Evolutionary conservation across 148 eudicot species (phyloP).

Genomic region (Chenopodium album): DNA sequence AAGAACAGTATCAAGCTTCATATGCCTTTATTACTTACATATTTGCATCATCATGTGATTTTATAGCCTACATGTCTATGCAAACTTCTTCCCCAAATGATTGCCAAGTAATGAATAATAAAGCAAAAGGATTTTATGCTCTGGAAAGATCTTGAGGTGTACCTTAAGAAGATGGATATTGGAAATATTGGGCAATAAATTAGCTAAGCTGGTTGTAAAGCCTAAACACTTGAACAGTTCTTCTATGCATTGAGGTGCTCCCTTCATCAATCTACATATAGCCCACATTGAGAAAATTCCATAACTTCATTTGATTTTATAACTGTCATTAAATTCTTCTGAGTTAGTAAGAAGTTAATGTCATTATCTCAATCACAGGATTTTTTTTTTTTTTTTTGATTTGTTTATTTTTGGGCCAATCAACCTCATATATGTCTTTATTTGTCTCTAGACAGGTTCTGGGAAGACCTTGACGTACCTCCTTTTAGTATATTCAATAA

Average conservation of each 20-base stretch:
- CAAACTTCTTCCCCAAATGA: neutral
- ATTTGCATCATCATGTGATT: too few relatives aligned
- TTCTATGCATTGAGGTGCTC: neutral
- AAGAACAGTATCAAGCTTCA: too few relatives aligned
- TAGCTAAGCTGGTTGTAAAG: neutral
- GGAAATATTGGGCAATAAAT: neutral
- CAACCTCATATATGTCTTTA: constrained; percentile 16
- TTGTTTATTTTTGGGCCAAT: neutral
- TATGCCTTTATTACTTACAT: too few relatives aligned
- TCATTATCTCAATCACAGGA: neutral
- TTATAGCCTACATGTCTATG: too few relatives aligned
- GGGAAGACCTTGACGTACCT: constrained; percentile 96
- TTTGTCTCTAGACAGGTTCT: constrained; percentile 83
- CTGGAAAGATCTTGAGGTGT: neutral
- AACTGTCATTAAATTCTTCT: neutral
- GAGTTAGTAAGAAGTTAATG: neutral
- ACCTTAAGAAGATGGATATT: neutral
- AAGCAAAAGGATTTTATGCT: neutral
- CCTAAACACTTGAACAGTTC: neutral
- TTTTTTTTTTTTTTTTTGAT: neutral
- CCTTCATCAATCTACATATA: neutral
- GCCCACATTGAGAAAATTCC: neutral
- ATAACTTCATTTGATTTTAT: neutral
- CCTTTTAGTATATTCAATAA: constrained; percentile 58
- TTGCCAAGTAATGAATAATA: neutral